Evolutionary conservation across 2,329 filamentous ascomycete species (phyloP).

Genomic region (Colletotrichum sp.): DNA sequence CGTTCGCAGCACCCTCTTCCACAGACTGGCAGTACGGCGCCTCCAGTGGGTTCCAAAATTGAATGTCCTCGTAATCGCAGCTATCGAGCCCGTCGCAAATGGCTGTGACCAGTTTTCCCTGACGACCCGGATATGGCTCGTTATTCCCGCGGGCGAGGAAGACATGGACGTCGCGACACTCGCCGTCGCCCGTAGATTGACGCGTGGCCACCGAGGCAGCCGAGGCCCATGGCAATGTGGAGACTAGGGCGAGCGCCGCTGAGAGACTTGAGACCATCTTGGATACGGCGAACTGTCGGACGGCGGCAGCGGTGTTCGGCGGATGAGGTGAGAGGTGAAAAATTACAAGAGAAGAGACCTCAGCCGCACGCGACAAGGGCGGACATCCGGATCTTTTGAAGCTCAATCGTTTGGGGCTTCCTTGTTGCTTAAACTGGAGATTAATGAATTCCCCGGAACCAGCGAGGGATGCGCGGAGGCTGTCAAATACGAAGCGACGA

Average conservation of each 20-base stretch:
- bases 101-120: conserved; percentile 29
- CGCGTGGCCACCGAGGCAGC: not conserved
- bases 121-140: conserved; percentile 34
- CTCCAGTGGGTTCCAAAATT: conserved; percentile 32
- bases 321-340: not conserved
- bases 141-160: conserved; percentile 33
- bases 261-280: conserved; percentile 8
- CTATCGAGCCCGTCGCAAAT: conserved; percentile 30
- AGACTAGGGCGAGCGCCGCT: not conserved
- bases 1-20: conserved; percentile 37
- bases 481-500: conserved; percentile 14
- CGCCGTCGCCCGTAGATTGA: conserved; percentile 3
- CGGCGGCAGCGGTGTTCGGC: not conserved
- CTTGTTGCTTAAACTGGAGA: not conserved
- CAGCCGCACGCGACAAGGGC: not conserved
- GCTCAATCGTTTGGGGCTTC: not conserved
- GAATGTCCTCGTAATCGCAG: conserved; percentile 38
- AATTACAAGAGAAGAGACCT: not conserved
- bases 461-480: not conserved
- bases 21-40: conserved; percentile 41
- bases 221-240: not conserved
- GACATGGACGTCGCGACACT: conserved; percentile 32
- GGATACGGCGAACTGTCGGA: not conserved
- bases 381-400: not conserved
- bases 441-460: not conserved